phyloP scores from a whole-genome alignment of 768 basidiomycete genomes.

The Pleurotus sapidus region DNA sequence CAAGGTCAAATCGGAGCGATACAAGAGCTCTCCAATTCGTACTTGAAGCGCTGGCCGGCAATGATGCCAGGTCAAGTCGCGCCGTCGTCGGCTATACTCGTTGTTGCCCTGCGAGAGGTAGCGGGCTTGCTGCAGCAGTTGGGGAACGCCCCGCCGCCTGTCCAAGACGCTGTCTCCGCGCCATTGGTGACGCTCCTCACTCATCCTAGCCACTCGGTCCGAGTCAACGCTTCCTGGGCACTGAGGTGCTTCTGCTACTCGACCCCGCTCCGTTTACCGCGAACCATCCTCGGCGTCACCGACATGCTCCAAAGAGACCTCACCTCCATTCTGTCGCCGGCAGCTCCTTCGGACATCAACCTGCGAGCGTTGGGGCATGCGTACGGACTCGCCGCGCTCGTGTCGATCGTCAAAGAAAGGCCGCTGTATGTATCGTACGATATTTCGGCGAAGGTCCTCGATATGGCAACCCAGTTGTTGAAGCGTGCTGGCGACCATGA shows the following conservation, averaged over 20 bases:
- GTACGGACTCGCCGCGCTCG: conserved; percentile 84
- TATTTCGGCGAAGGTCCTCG: conserved; percentile 84
- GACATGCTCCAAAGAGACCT: conserved; percentile 87
- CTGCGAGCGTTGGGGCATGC: conserved; percentile 81
- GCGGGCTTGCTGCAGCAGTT: conserved; percentile 84
- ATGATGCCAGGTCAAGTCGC: conserved; percentile 84
- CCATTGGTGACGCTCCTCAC: conserved; percentile 82
- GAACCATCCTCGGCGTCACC: conserved; percentile 70
- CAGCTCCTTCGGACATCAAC: conserved; percentile 67
- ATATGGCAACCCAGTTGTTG: conserved; percentile 86
- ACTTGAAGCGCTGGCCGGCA: conserved; percentile 90
- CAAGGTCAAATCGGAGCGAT: conserved; percentile 92
- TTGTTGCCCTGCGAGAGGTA: conserved; percentile 78
- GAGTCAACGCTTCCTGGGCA: conserved; percentile 83
- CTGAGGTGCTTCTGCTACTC: conserved; percentile 89
- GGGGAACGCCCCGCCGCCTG: conserved; percentile 87
- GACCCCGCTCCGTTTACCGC: conserved; percentile 81
- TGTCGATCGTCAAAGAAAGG: conserved; percentile 81
- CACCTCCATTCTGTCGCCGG: conserved; percentile 65
- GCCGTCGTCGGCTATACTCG: conserved; percentile 64
- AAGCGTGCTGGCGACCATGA: conserved; percentile 93
- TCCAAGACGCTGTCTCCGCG: conserved; percentile 87
- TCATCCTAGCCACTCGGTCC: conserved; percentile 86
- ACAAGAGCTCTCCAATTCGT: conserved; percentile 77
- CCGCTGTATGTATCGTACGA: conserved; percentile 96